phyloP scores from a whole-genome alignment of 2,329 filamentous ascomycete genomes.

The Colletotrichum phormii region DNA sequence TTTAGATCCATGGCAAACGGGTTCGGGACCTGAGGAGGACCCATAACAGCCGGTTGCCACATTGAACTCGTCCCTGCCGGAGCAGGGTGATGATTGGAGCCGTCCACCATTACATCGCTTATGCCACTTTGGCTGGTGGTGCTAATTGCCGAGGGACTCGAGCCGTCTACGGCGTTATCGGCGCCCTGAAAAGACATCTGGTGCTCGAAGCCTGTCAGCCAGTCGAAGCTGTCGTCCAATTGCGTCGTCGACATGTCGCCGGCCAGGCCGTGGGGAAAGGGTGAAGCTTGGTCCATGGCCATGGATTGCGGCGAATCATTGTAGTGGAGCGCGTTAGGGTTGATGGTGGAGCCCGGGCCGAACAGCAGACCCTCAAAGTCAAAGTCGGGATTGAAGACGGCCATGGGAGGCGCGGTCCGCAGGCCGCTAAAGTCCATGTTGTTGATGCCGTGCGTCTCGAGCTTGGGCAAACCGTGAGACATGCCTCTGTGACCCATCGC shows the following conservation, averaged over 20 bases:
- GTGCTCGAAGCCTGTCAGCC: slow-evolving; percentile 83
- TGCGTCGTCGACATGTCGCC: slow-evolving; percentile 67
- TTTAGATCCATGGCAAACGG: slow-evolving; percentile 82
- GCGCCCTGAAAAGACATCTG: slow-evolving; percentile 77
- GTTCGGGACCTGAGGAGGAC: slow-evolving; percentile 75
- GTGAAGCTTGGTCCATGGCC: slow-evolving; percentile 71
- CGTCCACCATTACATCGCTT: slow-evolving; percentile 92
- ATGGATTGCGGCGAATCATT: slow-evolving; percentile 79
- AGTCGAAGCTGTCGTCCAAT: slow-evolving; percentile 84
- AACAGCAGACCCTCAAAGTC: slow-evolving; percentile 80
- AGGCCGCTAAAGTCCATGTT: slow-evolving; percentile 76
- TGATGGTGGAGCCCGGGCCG: slow-evolving; percentile 74
- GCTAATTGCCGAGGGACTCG: slow-evolving; percentile 95
- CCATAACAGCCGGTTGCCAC: slow-evolving; percentile 78
- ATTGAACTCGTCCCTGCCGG: slow-evolving; percentile 67
- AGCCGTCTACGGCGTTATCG: slow-evolving; percentile 89
- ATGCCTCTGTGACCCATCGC: slow-evolving; percentile 75
- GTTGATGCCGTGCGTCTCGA: slow-evolving; percentile 79
- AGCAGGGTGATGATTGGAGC: slow-evolving; percentile 71
- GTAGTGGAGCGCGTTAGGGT: slow-evolving; percentile 84
- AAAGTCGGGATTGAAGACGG: slow-evolving; percentile 74
- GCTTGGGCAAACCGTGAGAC: slow-evolving; percentile 78
- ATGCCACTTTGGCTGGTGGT: slow-evolving; percentile 92
- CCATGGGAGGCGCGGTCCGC: slow-evolving; percentile 78
- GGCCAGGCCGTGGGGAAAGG: slow-evolving; percentile 67